These are phyloP conservation scores for Sherardia arvensis DNA, from an alignment of 257 asterid species.

Conservation along the genomic window DNA sequence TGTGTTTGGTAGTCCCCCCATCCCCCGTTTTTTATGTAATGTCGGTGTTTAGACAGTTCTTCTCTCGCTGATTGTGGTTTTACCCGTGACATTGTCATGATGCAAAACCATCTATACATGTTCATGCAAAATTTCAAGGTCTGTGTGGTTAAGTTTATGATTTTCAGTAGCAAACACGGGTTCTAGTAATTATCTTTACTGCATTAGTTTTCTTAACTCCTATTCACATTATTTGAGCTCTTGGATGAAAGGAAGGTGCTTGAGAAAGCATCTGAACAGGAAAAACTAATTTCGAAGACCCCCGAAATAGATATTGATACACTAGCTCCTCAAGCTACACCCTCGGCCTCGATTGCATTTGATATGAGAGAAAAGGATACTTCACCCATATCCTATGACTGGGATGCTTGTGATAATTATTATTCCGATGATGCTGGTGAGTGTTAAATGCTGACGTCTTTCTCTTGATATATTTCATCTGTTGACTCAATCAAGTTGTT, in stretches of 20 bases:
- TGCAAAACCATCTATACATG: background rate
- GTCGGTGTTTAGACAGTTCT: background rate
- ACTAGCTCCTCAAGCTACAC: slow-evolving; percentile 34
- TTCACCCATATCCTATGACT: slow-evolving; percentile 28
- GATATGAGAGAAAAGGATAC: slow-evolving; percentile 29
- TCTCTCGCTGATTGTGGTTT: background rate
- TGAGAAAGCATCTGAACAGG: slow-evolving; percentile 58
- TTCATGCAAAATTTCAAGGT: background rate
- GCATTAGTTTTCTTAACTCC: slow-evolving; percentile 38
- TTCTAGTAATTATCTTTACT: background rate
- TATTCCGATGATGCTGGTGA: slow-evolving; percentile 53
- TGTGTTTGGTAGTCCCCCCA: too few species aligned
- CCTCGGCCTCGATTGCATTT: slow-evolving; percentile 13
- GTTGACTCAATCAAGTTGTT: background rate
- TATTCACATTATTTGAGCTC: slow-evolving; percentile 44
- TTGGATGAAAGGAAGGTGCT: slow-evolving; percentile 58
- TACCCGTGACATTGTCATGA: background rate
- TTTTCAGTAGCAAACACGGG: background rate
- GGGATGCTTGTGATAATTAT: slow-evolving; percentile 35
- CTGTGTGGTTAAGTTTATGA: background rate
- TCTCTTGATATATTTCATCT: background rate
- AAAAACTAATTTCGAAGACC: slow-evolving; percentile 38
- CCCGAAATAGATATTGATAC: slow-evolving; percentile 79
- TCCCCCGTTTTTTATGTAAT: too few species aligned
- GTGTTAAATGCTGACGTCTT: slow-evolving; percentile 4